A percentile compares a stretch with the other conserved stretches of the same genome.
Evolutionary conservation across 305 asterid genomes (phyloP).

Genomic region (Fraxinus greggii): DNA sequence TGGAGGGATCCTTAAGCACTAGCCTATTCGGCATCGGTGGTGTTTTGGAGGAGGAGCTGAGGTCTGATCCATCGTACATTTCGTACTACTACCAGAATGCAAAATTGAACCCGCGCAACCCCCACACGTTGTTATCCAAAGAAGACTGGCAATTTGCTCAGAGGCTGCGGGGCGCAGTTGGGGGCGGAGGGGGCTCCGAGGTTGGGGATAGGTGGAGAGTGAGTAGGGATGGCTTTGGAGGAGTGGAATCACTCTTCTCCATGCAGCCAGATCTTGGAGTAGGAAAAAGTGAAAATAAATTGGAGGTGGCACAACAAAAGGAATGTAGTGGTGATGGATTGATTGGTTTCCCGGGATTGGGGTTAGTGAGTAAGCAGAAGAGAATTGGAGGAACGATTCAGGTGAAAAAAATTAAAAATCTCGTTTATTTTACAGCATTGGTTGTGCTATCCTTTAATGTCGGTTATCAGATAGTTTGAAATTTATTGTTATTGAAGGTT

Average conservation of each 20-base stretch:
- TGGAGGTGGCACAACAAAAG: conserved; percentile 26
- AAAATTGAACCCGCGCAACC: conserved; percentile 61
- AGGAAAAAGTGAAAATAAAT: conserved; percentile 31
- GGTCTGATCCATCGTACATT: conserved; percentile 68
- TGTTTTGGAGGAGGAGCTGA: conserved; percentile 48
- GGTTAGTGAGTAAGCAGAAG: conserved; percentile 45
- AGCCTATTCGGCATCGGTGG: conserved; percentile 28
- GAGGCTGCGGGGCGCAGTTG: conserved; percentile 26
- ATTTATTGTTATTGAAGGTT: neutral
- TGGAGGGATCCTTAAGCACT: conserved; percentile 47
- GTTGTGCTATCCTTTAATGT: neutral
- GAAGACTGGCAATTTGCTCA: conserved; percentile 45
- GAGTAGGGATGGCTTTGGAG: conserved; percentile 30
- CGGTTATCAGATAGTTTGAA: neutral
- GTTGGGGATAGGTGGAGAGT: conserved; percentile 52
- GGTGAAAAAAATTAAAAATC: conserved; percentile 34
- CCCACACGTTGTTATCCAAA: conserved; percentile 42
- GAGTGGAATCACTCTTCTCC: conserved; percentile 44
- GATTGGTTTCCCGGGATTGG: conserved; percentile 49
- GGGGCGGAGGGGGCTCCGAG: conserved; percentile 31
- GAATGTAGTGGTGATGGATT: conserved; percentile 56
- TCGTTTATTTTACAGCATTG: neutral
- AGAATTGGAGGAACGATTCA: conserved; percentile 52
- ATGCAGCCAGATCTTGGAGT: conserved; percentile 43
- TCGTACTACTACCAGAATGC: conserved; percentile 57